A percentile compares a stretch with the other conserved stretches of the same genome.
Evolutionary conservation across 129 eudicot species (phyloP).

Genomic region (Chrysanthemum makinoi): DNA sequence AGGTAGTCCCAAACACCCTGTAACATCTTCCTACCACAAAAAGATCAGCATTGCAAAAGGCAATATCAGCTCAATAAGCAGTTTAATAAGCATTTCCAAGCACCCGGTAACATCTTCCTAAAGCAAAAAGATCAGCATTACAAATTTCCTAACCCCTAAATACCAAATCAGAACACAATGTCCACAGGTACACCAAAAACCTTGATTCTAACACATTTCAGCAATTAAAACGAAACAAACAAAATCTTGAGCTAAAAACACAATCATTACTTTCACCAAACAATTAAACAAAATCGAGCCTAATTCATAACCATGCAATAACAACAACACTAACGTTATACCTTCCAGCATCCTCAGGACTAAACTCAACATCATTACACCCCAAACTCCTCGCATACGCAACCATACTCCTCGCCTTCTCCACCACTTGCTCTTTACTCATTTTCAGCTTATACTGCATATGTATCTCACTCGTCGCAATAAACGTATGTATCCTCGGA

Average conservation of each 20-base stretch:
- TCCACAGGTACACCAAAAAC: not conserved
- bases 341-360: constrained; percentile 18
- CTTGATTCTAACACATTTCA: not conserved
- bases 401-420: constrained; percentile 74
- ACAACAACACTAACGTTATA: not conserved
- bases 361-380: constrained; percentile 66
- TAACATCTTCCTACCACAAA: not conserved
- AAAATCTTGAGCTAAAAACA: too few species aligned
- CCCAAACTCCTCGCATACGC: constrained; percentile 75
- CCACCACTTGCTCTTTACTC: constrained; percentile 60
- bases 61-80: not conserved
- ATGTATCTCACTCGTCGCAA: constrained; percentile 86
- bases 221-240: too few species aligned
- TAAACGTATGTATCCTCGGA: constrained; percentile 78
- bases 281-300: too few species aligned
- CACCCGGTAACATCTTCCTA: not conserved
- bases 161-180: not conserved
- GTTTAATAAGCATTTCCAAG: not conserved
- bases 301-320: too few species aligned
- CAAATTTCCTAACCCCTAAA: not conserved
- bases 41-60: not conserved
- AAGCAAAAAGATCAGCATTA: not conserved
- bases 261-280: too few species aligned
- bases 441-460: constrained; percentile 74
- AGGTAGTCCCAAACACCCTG: not conserved